These are phyloP conservation scores for Calocybe indica DNA, from an alignment of 768 basidiomycete species.

Conservation along the genomic window DNA sequence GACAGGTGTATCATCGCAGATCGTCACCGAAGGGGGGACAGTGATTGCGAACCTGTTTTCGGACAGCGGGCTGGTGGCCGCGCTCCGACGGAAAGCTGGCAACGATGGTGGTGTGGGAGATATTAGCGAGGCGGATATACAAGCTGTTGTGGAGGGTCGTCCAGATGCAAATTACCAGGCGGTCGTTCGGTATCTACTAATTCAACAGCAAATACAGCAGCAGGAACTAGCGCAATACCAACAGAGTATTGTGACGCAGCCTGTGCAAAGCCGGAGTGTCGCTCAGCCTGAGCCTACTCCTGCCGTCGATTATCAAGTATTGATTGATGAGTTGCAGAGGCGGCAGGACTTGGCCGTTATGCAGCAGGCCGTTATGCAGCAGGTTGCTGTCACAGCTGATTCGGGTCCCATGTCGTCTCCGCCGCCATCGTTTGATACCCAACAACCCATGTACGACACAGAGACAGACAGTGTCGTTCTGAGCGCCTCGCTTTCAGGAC, in stretches of 20 bases:
- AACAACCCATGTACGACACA: no score
- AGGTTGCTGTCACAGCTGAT: no score
- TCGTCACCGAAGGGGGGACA: not conserved
- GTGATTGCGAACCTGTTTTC: conserved; percentile 7
- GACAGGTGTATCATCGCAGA: conserved; percentile 1
- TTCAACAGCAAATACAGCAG: conserved; percentile 21
- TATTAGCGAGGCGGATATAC: conserved; percentile 15
- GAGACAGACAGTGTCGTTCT: no score
- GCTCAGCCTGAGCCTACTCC: not conserved
- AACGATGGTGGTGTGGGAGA: conserved; percentile 9
- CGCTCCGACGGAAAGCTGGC: conserved; percentile 8
- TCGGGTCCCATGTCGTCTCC: no score
- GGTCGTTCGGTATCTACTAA: conserved; percentile 23
- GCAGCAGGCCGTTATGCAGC: no score
- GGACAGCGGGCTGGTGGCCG: not conserved
- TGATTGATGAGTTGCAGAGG: conserved; percentile 13
- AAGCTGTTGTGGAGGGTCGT: conserved; percentile 23
- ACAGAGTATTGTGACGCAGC: conserved; percentile 11
- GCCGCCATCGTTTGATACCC: no score
- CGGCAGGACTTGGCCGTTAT: conserved; percentile 5
- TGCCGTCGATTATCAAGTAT: conserved; percentile 12
- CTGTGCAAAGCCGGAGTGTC: conserved; percentile 1
- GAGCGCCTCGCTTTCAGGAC: no score
- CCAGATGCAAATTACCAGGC: conserved; percentile 27
- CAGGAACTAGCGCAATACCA: conserved; percentile 1